These are phyloP conservation scores for Solanum pinnatisectum DNA, from an alignment of 257 asterid species.

Conservation along the genomic window DNA sequence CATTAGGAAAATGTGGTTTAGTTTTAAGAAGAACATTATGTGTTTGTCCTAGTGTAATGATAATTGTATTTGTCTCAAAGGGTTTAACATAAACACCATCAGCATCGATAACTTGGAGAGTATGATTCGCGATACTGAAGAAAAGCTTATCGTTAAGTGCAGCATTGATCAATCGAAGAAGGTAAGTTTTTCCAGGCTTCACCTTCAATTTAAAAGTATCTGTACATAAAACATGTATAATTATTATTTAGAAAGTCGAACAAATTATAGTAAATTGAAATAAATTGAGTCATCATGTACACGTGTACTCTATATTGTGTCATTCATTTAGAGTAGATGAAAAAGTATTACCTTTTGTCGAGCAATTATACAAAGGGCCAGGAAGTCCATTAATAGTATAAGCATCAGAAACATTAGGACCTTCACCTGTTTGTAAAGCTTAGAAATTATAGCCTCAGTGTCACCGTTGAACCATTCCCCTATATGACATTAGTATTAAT, in stretches of 20 bases:
- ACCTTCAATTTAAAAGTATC: slow-evolving; percentile 38
- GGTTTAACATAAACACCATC: slow-evolving; percentile 36
- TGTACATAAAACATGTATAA: background rate
- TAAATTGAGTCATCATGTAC: background rate
- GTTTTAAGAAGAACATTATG: background rate
- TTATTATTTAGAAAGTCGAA: background rate
- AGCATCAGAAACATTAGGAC: slow-evolving; percentile 57
- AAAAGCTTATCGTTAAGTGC: slow-evolving; percentile 55
- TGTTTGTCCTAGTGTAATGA: background rate
- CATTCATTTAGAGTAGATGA: background rate
- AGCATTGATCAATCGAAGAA: slow-evolving; percentile 55
- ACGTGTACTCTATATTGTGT: background rate
- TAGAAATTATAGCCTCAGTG: slow-evolving; percentile 43
- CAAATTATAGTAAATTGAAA: background rate
- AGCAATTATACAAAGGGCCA: slow-evolving; percentile 25
- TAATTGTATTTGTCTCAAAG: background rate
- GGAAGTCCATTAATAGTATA: background rate
- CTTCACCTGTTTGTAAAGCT: slow-evolving; percentile 51
- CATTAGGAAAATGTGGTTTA: background rate
- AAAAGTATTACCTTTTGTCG: slow-evolving; percentile 29
- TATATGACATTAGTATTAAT: background rate
- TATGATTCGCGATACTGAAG: slow-evolving; percentile 47
- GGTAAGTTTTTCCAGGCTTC: slow-evolving; percentile 42
- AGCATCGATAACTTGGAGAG: slow-evolving; percentile 32
- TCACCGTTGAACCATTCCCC: slow-evolving; percentile 61